Base-by-base conservation (phyloP, 768 basidiomycete species). In the Astraeus odoratus region DNA sequence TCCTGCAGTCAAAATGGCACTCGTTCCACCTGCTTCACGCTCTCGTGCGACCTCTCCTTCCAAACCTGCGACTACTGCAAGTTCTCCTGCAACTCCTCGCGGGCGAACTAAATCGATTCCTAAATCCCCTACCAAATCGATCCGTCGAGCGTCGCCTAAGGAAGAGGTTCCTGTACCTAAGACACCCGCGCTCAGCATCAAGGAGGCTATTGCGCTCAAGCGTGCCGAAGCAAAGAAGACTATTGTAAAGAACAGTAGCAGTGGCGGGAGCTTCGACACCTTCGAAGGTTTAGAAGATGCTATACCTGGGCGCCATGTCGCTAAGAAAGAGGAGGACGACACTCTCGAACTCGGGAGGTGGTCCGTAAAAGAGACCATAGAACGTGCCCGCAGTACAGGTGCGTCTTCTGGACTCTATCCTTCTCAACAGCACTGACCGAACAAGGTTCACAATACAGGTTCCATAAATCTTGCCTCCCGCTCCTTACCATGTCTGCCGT, bases 311-410 rank as follows among this genome's bases (percentile, higher is more conserved):
- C 10, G 36, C 4, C 46, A 40, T 18, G 43, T 50, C 1, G 53
- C 59, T 31, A 55, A 62, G 53, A 50, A 65, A 22, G 74, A 73
- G 9, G 78, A 75, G 1, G 63, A 71, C 13, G 65, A 63, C 16
- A 75, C 80, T 44, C 65, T 83, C 1, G 64, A 64, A 44, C 54
- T 64, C 24, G 84, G 86, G 23, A 68, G 87, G 34, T 77, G 78
- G 64, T 73, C 83, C 12, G 64, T 86, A 42, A 75, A 77, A 44
- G 85, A 90, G 55, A 76, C 81, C 0, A 89, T 91, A 31, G 85
- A 88, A 53, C 80, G 81, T 38, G 85, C 79, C 9, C 76, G 83
- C 42, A 83, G 74, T 53, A 82, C 84, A 70, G 87, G 87, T 88
- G 62, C 74, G 71, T 48, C 45, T 45, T 35, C 46, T 51, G 47